Evolutionary conservation across 192 early-diverging fungal genomes (phyloP), one percentile per base, ranked within the genome.

Genomic region (Dissophora globulifera): DNA sequence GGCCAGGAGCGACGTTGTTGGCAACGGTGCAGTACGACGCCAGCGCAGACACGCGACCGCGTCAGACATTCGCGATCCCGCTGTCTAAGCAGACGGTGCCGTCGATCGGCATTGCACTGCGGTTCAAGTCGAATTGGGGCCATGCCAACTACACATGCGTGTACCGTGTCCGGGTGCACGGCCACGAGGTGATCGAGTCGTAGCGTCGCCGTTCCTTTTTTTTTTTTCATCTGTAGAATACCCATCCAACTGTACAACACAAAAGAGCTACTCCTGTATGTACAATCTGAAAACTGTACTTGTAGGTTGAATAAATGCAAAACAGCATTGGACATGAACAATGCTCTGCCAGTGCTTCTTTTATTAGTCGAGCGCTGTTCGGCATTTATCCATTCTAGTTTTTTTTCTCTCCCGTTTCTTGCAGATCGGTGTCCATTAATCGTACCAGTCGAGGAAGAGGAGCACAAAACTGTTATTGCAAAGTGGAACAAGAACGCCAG

Each of bases 401-500:
- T n/a, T n/a, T n/a, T n/a, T n/a, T n/a, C n/a, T n/a, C n/a, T n/a
- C n/a, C n/a, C n/a, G n/a, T n/a, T n/a, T n/a, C n/a, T n/a, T n/a
- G n/a, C n/a, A n/a, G n/a, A n/a, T n/a, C n/a, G n/a, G n/a, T n/a
- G n/a, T n/a, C n/a, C n/a, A n/a, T 49, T 81, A 91, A 62, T 89
- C 88, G 65, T 89, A 93, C 92, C 92, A 93, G 57, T 93, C 92
- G 59, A 93, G 75, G 62, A 93, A 93, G 32, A 93, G 57, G 22
- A 93, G 62, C 20, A 93, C 88, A 52, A 91, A 67, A 50, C 90
- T 92, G 43, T 38, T 38, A 6, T 9, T 38, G 35, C 35, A 38
- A 13, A 30, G 20, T 42, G 5, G n/a, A 19, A 50, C 19, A 40
- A 29, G 9, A 32, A 50, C n/a, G 25, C 20, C 6, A 67, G 29